A percentile compares a stretch with the other conserved stretches of the same genome.
Evolutionary conservation across 495 filamentous ascomycete genomes (phyloP).

Genomic region (Hypomontagnella monticulosa): DNA sequence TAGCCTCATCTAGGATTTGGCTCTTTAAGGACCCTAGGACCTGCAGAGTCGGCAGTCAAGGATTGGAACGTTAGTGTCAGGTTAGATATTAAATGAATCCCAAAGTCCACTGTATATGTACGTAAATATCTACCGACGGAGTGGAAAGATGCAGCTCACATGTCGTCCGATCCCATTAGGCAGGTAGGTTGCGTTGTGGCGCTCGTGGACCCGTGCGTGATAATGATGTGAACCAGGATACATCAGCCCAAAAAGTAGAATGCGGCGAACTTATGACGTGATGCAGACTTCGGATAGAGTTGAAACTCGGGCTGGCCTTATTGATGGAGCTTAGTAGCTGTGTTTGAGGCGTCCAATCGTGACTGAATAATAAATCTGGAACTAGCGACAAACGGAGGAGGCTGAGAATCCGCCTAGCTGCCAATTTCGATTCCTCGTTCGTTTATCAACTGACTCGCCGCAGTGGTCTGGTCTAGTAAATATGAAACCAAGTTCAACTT

Average conservation of each 20-base stretch:
- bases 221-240: constrained; percentile 8
- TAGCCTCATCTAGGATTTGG: no score
- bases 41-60: not conserved
- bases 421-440: not conserved
- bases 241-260: constrained; percentile 26
- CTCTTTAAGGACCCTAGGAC: not conserved
- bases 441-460: not conserved
- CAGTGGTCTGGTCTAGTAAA: not conserved
- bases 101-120: not conserved
- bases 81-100: not conserved
- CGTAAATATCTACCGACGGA: constrained; percentile 1
- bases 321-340: constrained; percentile 12
- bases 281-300: constrained; percentile 7
- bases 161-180: constrained; percentile 6
- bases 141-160: constrained; percentile 9
- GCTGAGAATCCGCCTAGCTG: constrained; percentile 18
- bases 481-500: constrained; percentile 27
- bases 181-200: constrained; percentile 19
- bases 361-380: constrained; percentile 30
- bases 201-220: constrained; percentile 17
- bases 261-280: constrained; percentile 4
- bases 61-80: not conserved
- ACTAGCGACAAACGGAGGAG: constrained; percentile 15
- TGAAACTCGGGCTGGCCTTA: constrained; percentile 7
- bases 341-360: constrained; percentile 25